Percentiles rank a stretch among this genome's conserved stretches.
These are phyloP conservation scores for Albugo laibachii DNA, from an alignment of 352 stramenopile genomes.

Conservation along the genomic window DNA sequence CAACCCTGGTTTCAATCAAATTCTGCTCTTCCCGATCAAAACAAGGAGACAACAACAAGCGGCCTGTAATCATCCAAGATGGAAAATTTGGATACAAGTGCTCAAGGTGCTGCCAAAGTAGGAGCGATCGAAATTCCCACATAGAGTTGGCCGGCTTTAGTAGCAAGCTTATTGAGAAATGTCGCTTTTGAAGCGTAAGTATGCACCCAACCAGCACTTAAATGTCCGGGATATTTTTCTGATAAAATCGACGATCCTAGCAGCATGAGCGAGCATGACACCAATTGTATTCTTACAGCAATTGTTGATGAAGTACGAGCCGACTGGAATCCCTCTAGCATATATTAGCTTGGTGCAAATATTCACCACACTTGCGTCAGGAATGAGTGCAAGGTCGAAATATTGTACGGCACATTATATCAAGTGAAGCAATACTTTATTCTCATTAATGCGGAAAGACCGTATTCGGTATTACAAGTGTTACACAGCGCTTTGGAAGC, in stretches of 20 bases:
- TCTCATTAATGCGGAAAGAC: no score
- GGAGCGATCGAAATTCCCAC: slow-evolving; percentile 86
- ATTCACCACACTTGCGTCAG: no score
- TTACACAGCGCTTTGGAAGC: no score
- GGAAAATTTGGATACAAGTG: slow-evolving; percentile 62
- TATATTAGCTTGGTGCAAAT: no score
- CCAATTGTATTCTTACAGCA: slow-evolving; percentile 91
- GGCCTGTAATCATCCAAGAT: slow-evolving; percentile 41
- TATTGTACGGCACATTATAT: no score
- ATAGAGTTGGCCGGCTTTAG: slow-evolving; percentile 87
- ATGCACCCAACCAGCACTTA: slow-evolving; percentile 81
- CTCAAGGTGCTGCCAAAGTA: slow-evolving; percentile 86
- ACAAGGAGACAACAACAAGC: slow-evolving; percentile 47
- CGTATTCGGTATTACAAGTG: no score
- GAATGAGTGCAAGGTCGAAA: no score
- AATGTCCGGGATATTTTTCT: slow-evolving; percentile 69
- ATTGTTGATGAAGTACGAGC: slow-evolving; percentile 90
- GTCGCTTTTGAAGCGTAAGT: slow-evolving; percentile 68
- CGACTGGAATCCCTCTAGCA: slow-evolving; percentile 60
- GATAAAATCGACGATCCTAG: slow-evolving; percentile 53
- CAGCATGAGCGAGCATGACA: slow-evolving; percentile 63
- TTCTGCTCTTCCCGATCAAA: slow-evolving; percentile 44
- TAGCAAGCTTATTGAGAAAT: slow-evolving; percentile 85
- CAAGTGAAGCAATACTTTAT: no score
- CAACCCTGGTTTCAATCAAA: slow-evolving; percentile 60